Conservation (phyloP, 2,329 filamentous ascomycete species). For the Sporothrix globosa region DNA sequence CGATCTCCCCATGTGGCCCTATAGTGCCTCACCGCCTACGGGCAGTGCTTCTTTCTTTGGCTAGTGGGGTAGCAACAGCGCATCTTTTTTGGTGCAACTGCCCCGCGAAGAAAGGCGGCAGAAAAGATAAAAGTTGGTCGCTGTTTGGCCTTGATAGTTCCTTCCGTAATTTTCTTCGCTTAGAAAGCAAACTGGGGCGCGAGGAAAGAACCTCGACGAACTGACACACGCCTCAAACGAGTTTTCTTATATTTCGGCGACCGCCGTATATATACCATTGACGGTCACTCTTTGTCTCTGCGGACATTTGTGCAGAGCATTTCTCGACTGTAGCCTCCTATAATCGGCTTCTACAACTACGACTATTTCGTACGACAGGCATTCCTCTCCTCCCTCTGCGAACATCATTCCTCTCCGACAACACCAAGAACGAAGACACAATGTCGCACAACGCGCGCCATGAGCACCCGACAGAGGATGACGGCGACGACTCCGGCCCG, state of each 20-base stretch:
- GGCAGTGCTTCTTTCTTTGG: background rate
- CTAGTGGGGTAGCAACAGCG: background rate
- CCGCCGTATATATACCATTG: background rate
- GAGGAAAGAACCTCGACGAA: constrained; percentile 5
- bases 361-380: background rate
- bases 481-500: constrained; percentile 59
- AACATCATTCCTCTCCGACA: background rate
- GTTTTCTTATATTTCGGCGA: background rate
- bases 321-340: background rate
- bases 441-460: constrained; percentile 32
- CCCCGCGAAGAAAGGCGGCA: constrained; percentile 17
- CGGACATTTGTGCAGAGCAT: background rate
- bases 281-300: background rate
- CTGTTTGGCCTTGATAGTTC: background rate
- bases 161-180: constrained; percentile 1
- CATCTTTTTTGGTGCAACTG: background rate
- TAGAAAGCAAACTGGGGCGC: constrained; percentile 20
- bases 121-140: constrained; percentile 17
- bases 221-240: background rate
- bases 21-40: constrained; percentile 16
- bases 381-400: background rate
- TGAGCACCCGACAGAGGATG: constrained; percentile 47
- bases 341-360: background rate
- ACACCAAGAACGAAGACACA: background rate
- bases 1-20: background rate